phyloP scores from a whole-genome alignment of 371 early-diverging fungal species.

The Chytridium lagenaria region DNA sequence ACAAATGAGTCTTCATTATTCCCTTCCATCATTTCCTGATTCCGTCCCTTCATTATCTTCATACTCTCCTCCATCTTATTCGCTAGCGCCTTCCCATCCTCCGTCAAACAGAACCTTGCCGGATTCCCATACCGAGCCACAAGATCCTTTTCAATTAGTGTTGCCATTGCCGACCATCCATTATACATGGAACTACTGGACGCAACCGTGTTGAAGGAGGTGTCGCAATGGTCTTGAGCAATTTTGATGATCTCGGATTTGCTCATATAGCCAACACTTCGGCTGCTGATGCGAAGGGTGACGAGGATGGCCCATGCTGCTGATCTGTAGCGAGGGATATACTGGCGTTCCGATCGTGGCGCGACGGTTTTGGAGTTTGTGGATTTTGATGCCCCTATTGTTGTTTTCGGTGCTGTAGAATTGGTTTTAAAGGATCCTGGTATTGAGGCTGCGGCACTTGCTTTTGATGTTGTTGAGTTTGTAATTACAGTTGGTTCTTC shows the following conservation, averaged over 20 bases:
- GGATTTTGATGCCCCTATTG: conserved; percentile 19
- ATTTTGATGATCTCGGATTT: conserved; percentile 65
- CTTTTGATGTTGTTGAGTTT: not conserved
- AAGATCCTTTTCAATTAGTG: conserved; percentile 68
- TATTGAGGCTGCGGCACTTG: too few relatives aligned
- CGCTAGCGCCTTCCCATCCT: conserved; percentile 74
- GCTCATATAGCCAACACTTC: conserved; percentile 44
- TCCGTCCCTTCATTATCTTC: not conserved
- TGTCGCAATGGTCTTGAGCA: conserved; percentile 70
- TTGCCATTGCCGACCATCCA: conserved; percentile 82
- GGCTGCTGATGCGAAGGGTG: conserved; percentile 62
- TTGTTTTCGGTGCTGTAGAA: too few relatives aligned
- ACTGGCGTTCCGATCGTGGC: conserved; percentile 15
- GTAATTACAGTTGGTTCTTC: not conserved
- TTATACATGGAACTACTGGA: conserved; percentile 56
- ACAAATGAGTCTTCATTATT: not conserved
- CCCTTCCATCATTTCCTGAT: not conserved
- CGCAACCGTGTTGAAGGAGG: conserved; percentile 66
- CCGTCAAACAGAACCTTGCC: conserved; percentile 71
- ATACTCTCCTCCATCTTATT: conserved; percentile 14
- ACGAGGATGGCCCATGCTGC: conserved; percentile 88
- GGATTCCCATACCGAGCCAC: conserved; percentile 71
- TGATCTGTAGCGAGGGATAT: conserved; percentile 83
- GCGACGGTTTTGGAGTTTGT: conserved; percentile 28
- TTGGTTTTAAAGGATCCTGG: too few relatives aligned